These are phyloP conservation scores for Plasmodium vinckei DNA, from an alignment of 169 alveolate species.

Conservation along the genomic window DNA sequence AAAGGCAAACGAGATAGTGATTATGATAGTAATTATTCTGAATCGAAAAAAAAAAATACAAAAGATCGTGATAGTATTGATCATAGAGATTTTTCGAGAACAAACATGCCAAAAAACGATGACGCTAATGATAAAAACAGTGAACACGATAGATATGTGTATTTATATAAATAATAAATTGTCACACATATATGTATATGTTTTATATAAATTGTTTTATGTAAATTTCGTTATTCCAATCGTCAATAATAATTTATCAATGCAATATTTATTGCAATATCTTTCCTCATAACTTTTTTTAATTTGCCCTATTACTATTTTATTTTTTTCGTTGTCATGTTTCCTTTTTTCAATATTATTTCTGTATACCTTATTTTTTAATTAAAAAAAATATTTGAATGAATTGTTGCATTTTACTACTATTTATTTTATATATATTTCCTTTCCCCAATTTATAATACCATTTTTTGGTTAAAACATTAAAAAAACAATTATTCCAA, in stretches of 20 bases:
- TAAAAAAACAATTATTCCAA: too few species aligned
- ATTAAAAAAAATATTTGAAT: too few species aligned
- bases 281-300: too few species aligned
- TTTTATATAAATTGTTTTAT: background rate
- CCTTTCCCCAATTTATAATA: too few species aligned
- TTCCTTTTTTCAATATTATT: background rate
- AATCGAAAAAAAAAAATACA: slow-evolving; percentile 25
- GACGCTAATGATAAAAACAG: slow-evolving; percentile 25
- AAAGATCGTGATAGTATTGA: slow-evolving; percentile 29
- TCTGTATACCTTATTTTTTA: too few species aligned
- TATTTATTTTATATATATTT: too few species aligned
- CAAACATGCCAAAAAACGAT: slow-evolving; percentile 19
- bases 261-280: background rate
- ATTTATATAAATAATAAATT: slow-evolving; percentile 1
- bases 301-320: too few species aligned
- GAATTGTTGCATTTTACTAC: too few species aligned
- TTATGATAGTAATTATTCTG: slow-evolving; percentile 50
- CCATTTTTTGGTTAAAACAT: too few species aligned
- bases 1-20: slow-evolving; percentile 24
- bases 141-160: slow-evolving; percentile 36
- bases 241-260: background rate
- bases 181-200: background rate
- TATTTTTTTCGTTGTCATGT: background rate
- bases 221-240: background rate
- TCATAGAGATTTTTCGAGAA: slow-evolving; percentile 35